phyloP scores from a whole-genome alignment of 2,329 filamentous ascomycete genomes.

The Lasiodiplodia theobromae region DNA sequence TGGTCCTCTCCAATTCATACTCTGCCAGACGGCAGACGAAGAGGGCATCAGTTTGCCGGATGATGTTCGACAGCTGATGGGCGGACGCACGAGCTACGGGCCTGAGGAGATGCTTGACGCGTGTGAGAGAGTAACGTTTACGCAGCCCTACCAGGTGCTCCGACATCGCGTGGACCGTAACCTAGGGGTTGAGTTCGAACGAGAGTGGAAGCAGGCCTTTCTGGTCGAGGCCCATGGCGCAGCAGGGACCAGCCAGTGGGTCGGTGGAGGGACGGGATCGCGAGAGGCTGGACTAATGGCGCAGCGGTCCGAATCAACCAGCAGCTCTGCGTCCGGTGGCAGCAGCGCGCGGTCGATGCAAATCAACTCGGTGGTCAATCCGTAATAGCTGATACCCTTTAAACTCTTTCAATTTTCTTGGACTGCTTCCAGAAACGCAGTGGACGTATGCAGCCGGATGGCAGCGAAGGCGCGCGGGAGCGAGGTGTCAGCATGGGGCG shows the following conservation, averaged over 20 bases:
- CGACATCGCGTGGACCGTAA: slow-evolving; percentile 29
- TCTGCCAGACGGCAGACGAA: slow-evolving; percentile 34
- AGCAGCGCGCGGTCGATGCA: slow-evolving; percentile 31
- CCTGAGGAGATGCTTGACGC: slow-evolving; percentile 39
- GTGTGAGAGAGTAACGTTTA: slow-evolving; percentile 38
- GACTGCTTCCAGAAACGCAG: not conserved
- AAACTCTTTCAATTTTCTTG: not conserved
- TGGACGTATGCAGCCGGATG: not conserved
- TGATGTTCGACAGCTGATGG: slow-evolving; percentile 34
- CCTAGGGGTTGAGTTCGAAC: slow-evolving; percentile 29
- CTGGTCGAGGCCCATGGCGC: slow-evolving; percentile 27
- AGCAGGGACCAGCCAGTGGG: slow-evolving; percentile 7
- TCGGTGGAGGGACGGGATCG: not conserved
- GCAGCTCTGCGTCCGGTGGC: slow-evolving; percentile 14
- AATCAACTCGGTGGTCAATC: slow-evolving; percentile 32
- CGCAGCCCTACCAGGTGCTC: slow-evolving; percentile 35
- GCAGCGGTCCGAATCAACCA: slow-evolving; percentile 17
- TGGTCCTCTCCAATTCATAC: slow-evolving; percentile 39
- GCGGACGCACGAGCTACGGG: slow-evolving; percentile 32
- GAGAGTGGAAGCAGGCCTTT: slow-evolving; percentile 32
- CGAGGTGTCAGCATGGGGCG: not conserved
- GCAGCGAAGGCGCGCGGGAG: slow-evolving; percentile 5
- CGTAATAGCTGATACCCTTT: slow-evolving; percentile 24
- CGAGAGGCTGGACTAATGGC: slow-evolving; percentile 4
- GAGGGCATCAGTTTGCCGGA: slow-evolving; percentile 31